Evolutionary conservation across 208 protist species (phyloP).

Genomic region (Polymyxa betae): DNA sequence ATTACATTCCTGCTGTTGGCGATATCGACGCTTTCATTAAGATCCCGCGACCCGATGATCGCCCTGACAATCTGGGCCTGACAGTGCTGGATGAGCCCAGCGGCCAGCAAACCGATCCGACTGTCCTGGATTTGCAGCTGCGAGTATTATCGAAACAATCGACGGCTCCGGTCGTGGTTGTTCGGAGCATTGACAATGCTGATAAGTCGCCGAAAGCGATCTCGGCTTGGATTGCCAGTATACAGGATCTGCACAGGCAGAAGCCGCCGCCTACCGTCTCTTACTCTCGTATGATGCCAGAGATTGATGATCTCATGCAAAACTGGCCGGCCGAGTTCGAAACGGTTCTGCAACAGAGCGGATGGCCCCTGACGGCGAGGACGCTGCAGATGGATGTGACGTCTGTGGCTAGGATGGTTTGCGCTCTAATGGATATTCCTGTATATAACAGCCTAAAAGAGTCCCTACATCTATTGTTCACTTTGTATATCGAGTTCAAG

Average conservation of each 20-base stretch:
- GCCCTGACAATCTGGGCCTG: conserved; percentile 78
- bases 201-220: conserved; percentile 90
- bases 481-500: conserved; percentile 92
- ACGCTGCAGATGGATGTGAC: conserved; percentile 86
- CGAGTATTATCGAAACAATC: conserved; percentile 52
- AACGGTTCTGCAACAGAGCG: conserved; percentile 84
- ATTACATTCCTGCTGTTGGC: conserved; percentile 94
- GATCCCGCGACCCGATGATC: conserved; percentile 68
- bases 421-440: conserved; percentile 92
- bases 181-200: conserved; percentile 90
- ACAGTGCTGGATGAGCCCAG: conserved; percentile 93
- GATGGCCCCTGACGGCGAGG: conserved; percentile 78
- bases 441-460: conserved; percentile 91
- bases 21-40: conserved; percentile 96
- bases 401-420: conserved; percentile 89
- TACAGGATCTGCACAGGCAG: conserved; percentile 91
- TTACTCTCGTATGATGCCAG: conserved; percentile 93
- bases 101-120: conserved; percentile 89
- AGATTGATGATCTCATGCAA: conserved; percentile 81
- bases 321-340: conserved; percentile 90
- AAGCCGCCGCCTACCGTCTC: conserved; percentile 90
- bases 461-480: conserved; percentile 95
- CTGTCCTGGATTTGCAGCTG: conserved; percentile 83
- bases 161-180: conserved; percentile 73
- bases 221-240: conserved; percentile 89